Base-by-base conservation (phyloP, 2,329 filamentous ascomycete species). In the Penicillium digitatum region DNA sequence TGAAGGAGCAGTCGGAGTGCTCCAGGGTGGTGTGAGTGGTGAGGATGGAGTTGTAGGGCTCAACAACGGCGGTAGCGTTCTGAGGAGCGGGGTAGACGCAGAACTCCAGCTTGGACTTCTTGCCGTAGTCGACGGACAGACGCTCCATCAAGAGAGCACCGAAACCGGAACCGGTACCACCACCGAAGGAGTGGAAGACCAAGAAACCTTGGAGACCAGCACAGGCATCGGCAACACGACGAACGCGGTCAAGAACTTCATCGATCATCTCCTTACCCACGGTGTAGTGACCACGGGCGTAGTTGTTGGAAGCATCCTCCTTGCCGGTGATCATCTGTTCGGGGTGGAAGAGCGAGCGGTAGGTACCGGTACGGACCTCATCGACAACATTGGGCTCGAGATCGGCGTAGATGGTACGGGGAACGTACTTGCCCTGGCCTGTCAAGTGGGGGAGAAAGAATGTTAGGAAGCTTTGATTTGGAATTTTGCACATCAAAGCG, bases 91-190 rank as follows among this genome's bases (percentile, higher is more conserved):
- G 94, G 82, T 99, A 99, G 73, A 99, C 92, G 72, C 91, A 96
- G 84, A 99, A 99, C 80, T 99, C 94, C 63, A 99, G 86, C 87
- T 99, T 99, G 85, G 89, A 95, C 88, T 99, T 99, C 88, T 99
- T 99, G 82, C 94, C 93, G 75, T 96, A 99, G 81, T 99, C 94
- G 72, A 96, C 90, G 34, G 94, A 97, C 60, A 99, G 87, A 75
- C 94, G 93, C 83, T 99, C 94, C 91, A 99, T 95, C 69, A 99
- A 83, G 66, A 99, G 87, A 70, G 94, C 94, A 80, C 94, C 94
- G 78, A 99, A 99, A 74, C 94, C 94, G 69, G 94, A 99, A 71
- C 94, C 94, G 69, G 94, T 99, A 82, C 94, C 94, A 79, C 94
- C 94, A 80, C 94, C 94, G 76, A 99, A 97, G 57, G 93, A 97